Percentiles rank a stretch among this genome's conserved stretches.
phyloP scores from a whole-genome alignment of 352 stramenopile species.

The Paralagenidium karlingii region DNA sequence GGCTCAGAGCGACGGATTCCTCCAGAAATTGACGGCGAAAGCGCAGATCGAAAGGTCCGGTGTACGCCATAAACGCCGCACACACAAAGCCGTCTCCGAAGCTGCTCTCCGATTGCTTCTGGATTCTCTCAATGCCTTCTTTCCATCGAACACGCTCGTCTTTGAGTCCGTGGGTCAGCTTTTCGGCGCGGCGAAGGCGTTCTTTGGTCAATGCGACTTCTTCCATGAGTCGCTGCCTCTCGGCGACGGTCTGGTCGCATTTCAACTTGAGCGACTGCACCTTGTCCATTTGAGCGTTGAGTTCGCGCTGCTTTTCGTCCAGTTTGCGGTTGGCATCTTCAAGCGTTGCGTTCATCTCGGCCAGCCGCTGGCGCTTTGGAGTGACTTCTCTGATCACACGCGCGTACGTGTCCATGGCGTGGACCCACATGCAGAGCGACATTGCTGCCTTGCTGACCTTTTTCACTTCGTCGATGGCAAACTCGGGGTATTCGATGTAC shows the following conservation, averaged over 20 bases:
- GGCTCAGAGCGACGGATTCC: slow-evolving; percentile 13
- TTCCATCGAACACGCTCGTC: slow-evolving; percentile 65
- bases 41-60: slow-evolving; percentile 43
- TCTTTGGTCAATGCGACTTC: slow-evolving; percentile 47
- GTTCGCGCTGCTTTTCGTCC: slow-evolving; percentile 47
- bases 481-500: slow-evolving; percentile 78
- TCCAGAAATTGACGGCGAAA: slow-evolving; percentile 22
- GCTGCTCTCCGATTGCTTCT: slow-evolving; percentile 25
- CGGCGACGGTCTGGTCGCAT: slow-evolving; percentile 37
- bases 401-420: slow-evolving; percentile 73
- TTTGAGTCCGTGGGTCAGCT: slow-evolving; percentile 48
- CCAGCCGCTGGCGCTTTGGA: slow-evolving; percentile 53
- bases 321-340: slow-evolving; percentile 60
- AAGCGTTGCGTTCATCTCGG: slow-evolving; percentile 64
- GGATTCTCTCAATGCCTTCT: slow-evolving; percentile 35
- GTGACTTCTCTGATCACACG: slow-evolving; percentile 60
- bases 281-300: slow-evolving; percentile 34
- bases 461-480: slow-evolving; percentile 70
- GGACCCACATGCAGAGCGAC: slow-evolving; percentile 84
- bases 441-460: slow-evolving; percentile 70
- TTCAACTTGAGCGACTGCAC: slow-evolving; percentile 41
- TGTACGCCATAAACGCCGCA: slow-evolving; percentile 44
- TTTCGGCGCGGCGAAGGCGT: slow-evolving; percentile 38
- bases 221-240: slow-evolving; percentile 55
- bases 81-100: slow-evolving; percentile 49